Evolutionary conservation across 331 rosid species (phyloP), one percentile per base, ranked within the genome.

Genomic region (Acacia pycnantha): DNA sequence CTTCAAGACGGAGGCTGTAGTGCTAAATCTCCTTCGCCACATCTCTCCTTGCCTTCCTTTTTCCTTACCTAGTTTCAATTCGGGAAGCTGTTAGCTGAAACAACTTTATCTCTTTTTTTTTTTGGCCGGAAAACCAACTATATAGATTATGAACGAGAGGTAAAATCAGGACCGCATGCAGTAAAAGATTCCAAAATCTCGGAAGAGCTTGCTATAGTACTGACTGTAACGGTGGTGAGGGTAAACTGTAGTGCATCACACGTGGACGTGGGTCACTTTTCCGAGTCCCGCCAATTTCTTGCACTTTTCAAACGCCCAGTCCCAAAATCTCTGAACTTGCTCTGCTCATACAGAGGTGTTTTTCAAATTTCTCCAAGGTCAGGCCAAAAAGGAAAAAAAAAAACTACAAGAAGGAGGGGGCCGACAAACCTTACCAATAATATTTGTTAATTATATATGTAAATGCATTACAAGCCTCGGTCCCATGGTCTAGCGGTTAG

Each of bases 21-120:
- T 40, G 85, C 81, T 84, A 31, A 92, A 92, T 84, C 88, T 79
- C 87, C 98, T 88, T 71, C 90, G 89, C 97, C 97, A 91, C 98
- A 94, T 93, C 74, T 58, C 68, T 22, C 31, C n/a, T 77, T 35
- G 41, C 22, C 19, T 31, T 22, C 29, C 40, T 5, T 59, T 59
- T 65, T 11, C 19, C 12, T 6, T 7, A 29, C 11, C 24, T 11
- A 3, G 44, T 44, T 40, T 26, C 46, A 43, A 4, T 27, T 5
- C 1, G 35, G n/a, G 56, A 44, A 22, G 58, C 29, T 37, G 48
- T 3, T 6, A 22, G 58, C 12, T 7, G 56, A 14, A 10, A 14
- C 56, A 13, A 14, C 74, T 21, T 19, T 22, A 13, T 21, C 33
- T 6, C 41, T 37, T 6, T 37, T 37, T 37, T 31, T 35, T 35